phyloP scores from a whole-genome alignment of 495 filamentous ascomycete species.

The Penicillium nucicola region DNA sequence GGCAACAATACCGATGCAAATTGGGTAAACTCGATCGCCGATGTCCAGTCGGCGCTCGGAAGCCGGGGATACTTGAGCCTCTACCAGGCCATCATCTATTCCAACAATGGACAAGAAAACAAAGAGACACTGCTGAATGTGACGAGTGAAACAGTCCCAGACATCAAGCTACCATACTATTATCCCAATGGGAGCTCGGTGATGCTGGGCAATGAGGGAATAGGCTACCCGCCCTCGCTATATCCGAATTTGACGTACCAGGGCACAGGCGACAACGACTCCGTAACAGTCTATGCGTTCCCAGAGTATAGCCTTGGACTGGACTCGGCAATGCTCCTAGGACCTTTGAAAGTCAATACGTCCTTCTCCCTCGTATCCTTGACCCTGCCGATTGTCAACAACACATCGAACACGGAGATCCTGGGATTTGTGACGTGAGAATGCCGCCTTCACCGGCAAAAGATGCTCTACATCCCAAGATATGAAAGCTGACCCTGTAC shows the following conservation, averaged over 20 bases:
- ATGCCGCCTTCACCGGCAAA: neutral
- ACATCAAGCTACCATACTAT: slow-evolving; percentile 55
- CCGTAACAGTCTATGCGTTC: slow-evolving; percentile 31
- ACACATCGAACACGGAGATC: slow-evolving; percentile 52
- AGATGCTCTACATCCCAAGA: too few relatives aligned
- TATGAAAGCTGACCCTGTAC: neutral
- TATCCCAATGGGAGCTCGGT: slow-evolving; percentile 54
- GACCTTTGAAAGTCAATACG: slow-evolving; percentile 64
- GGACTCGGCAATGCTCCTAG: slow-evolving; percentile 57
- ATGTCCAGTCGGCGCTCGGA: slow-evolving; percentile 61
- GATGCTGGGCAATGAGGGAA: slow-evolving; percentile 52
- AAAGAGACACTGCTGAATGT: slow-evolving; percentile 54
- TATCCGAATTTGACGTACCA: slow-evolving; percentile 74
- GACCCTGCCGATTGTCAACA: slow-evolving; percentile 70
- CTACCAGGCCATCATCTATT: slow-evolving; percentile 65
- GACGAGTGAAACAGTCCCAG: slow-evolving; percentile 45
- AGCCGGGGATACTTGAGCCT: slow-evolving; percentile 42
- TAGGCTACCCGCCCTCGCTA: slow-evolving; percentile 63
- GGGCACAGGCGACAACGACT: slow-evolving; percentile 31
- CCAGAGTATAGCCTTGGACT: slow-evolving; percentile 48
- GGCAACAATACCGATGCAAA: slow-evolving; percentile 50
- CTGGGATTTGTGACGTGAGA: slow-evolving; percentile 64
- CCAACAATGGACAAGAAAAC: slow-evolving; percentile 53
- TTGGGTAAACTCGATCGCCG: slow-evolving; percentile 52
- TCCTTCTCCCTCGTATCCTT: slow-evolving; percentile 76